Evolutionary conservation across 345 rosid species (phyloP).

Genomic region (Lepidium didymum): DNA sequence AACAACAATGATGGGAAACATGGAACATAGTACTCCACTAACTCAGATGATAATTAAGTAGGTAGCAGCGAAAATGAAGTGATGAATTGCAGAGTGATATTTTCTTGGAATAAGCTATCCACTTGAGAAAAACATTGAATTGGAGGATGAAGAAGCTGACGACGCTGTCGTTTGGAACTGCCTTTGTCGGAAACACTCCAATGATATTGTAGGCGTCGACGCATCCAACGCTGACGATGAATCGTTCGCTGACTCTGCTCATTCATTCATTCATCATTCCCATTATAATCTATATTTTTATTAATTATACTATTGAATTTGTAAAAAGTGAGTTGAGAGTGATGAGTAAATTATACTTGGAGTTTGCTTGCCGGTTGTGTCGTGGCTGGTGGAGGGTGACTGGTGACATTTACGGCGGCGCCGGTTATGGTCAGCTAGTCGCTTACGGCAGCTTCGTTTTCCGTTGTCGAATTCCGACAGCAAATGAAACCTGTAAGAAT

Average conservation of each 20-base stretch:
- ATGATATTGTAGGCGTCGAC: conserved; percentile 61
- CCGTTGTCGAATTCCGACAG: conserved; percentile 94
- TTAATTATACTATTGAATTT: no score
- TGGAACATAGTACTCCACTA: not conserved
- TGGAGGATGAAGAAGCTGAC: conserved; percentile 36
- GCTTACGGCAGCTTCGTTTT: conserved; percentile 91
- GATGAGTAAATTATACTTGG: conserved; percentile 35
- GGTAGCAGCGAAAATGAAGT: not conserved
- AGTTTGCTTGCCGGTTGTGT: conserved; percentile 36
- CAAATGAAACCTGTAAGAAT: conserved; percentile 60
- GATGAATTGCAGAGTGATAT: no score
- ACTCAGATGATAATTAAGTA: not conserved
- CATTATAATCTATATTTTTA: no score
- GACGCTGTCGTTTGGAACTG: conserved; percentile 45
- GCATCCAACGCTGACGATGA: conserved; percentile 52
- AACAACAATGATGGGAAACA: not conserved
- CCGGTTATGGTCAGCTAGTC: conserved; percentile 96
- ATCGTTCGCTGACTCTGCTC: conserved; percentile 52
- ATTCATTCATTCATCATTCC: not conserved
- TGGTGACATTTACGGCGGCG: conserved; percentile 79
- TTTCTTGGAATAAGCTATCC: conserved; percentile 18
- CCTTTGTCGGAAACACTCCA: conserved; percentile 77
- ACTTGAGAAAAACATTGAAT: conserved; percentile 63
- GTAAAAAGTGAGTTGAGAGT: conserved; percentile 11
- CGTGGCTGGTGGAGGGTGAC: conserved; percentile 25